Evolutionary conservation across 371 early-diverging fungal species (phyloP).

Genomic region (Smittium culicis): DNA sequence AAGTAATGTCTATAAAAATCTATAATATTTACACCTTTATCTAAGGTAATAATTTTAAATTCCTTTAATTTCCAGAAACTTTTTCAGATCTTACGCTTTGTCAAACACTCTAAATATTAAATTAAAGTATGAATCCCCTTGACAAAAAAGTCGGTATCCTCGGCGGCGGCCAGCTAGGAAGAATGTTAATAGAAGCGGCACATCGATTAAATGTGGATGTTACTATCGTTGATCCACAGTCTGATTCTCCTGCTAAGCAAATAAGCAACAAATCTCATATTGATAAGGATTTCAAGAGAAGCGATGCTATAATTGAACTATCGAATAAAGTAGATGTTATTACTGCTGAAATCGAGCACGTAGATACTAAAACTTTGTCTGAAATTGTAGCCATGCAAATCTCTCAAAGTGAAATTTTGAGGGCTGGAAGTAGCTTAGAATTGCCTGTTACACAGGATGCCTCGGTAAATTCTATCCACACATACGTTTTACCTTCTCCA

Average conservation of each 20-base stretch:
- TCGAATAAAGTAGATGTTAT: constrained; percentile 61
- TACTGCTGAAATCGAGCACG: constrained; percentile 95
- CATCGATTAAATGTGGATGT: constrained; percentile 71
- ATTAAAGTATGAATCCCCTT: background rate
- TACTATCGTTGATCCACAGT: constrained; percentile 61
- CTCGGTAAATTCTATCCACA: constrained; percentile 24
- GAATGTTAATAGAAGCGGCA: constrained; percentile 92
- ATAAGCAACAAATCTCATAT: constrained; percentile 57
- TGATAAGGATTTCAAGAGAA: constrained; percentile 65
- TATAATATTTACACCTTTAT: too few relatives aligned
- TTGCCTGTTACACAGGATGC: constrained; percentile 9
- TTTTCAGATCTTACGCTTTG: too few relatives aligned
- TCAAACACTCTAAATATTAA: too few relatives aligned
- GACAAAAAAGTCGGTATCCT: constrained; percentile 26
- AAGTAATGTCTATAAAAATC: too few relatives aligned
- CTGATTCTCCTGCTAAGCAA: constrained; percentile 73
- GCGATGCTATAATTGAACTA: constrained; percentile 54
- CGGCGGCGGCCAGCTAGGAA: constrained; percentile 82
- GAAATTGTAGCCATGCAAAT: constrained; percentile 33
- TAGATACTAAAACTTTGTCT: constrained; percentile 61
- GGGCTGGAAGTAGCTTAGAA: too few relatives aligned
- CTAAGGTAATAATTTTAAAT: too few relatives aligned
- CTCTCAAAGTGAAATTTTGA: background rate
- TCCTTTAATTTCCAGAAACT: too few relatives aligned
- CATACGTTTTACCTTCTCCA: constrained; percentile 61